Evolutionary conservation across 1,284 basidiomycete species (phyloP).

Genomic region (Rhizoctonia solani): DNA sequence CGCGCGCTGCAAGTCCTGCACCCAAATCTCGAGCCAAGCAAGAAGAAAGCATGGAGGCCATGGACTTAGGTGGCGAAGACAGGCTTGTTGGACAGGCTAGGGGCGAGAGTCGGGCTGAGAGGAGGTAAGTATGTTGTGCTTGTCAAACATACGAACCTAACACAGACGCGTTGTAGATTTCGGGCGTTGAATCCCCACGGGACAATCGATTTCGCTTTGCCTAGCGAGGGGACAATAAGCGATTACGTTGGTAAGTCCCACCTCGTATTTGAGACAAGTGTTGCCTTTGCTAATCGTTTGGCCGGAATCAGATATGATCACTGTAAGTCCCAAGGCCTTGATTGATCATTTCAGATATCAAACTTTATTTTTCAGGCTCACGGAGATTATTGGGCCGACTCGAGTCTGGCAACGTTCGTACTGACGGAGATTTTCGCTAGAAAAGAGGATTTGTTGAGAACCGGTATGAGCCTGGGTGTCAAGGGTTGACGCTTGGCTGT

Average conservation of each 20-base stretch:
- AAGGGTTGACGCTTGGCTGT: neutral
- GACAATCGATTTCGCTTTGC: slow-evolving; percentile 44
- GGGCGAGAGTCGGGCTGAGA: slow-evolving; percentile 42
- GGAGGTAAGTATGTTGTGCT: slow-evolving; percentile 39
- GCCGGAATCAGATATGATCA: slow-evolving; percentile 43
- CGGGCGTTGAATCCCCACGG: slow-evolving; percentile 44
- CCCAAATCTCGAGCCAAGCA: slow-evolving; percentile 8
- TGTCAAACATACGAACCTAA: neutral
- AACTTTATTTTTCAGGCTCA: slow-evolving; percentile 40
- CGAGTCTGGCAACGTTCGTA: slow-evolving; percentile 43
- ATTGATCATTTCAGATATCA: neutral
- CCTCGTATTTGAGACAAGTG: neutral
- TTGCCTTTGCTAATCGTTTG: neutral
- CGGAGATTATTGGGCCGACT: slow-evolving; percentile 44
- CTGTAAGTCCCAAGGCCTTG: slow-evolving; percentile 38
- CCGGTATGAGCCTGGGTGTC: slow-evolving; percentile 40
- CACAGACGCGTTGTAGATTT: slow-evolving; percentile 39
- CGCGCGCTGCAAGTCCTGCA: slow-evolving; percentile 37
- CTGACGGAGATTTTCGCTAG: slow-evolving; percentile 44
- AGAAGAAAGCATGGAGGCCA: slow-evolving; percentile 29
- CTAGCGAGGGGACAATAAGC: slow-evolving; percentile 43
- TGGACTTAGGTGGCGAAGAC: slow-evolving; percentile 39
- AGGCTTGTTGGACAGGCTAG: slow-evolving; percentile 37
- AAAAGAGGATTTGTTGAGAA: slow-evolving; percentile 43
- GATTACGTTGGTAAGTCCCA: slow-evolving; percentile 42